Evolutionary conservation across 2,329 filamentous ascomycete genomes (phyloP).

Genomic region (Clarireedia paspali): DNA sequence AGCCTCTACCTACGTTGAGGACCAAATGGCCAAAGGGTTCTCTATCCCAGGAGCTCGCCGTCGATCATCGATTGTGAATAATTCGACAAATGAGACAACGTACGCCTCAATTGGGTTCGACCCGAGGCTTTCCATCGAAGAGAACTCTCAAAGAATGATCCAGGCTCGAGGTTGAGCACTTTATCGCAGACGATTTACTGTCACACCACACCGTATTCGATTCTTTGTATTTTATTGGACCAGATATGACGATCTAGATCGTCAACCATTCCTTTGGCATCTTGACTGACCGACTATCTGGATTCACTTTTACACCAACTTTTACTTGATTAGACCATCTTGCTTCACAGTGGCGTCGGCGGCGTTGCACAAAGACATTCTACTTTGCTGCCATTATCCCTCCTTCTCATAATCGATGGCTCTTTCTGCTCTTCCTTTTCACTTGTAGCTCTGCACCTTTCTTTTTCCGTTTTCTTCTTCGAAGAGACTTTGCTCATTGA

Average conservation of each 20-base stretch:
- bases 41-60: conserved; percentile 30
- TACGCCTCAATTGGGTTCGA: conserved; percentile 2
- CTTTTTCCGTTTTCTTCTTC: conserved; percentile 3
- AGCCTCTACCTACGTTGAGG: conserved; percentile 72
- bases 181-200: neutral
- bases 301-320: conserved; percentile 15
- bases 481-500: conserved; percentile 5
- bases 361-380: conserved; percentile 14
- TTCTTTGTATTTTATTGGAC: conserved; percentile 30
- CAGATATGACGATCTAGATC: conserved; percentile 17
- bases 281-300: conserved; percentile 19
- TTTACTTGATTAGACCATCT: conserved; percentile 16
- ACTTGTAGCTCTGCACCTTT: neutral
- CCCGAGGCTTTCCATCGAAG: conserved; percentile 7
- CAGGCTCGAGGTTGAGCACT: conserved; percentile 21
- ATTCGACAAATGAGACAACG: neutral
- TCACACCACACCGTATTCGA: conserved; percentile 13
- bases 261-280: conserved; percentile 19
- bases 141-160: conserved; percentile 22
- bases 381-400: conserved; percentile 12
- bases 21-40: conserved; percentile 59
- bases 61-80: conserved; percentile 1
- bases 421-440: neutral
- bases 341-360: conserved; percentile 14
- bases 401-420: conserved; percentile 7